Evolutionary conservation across 148 eudicot genomes (phyloP).

Genomic region (Rhododendron ferrugineum): DNA sequence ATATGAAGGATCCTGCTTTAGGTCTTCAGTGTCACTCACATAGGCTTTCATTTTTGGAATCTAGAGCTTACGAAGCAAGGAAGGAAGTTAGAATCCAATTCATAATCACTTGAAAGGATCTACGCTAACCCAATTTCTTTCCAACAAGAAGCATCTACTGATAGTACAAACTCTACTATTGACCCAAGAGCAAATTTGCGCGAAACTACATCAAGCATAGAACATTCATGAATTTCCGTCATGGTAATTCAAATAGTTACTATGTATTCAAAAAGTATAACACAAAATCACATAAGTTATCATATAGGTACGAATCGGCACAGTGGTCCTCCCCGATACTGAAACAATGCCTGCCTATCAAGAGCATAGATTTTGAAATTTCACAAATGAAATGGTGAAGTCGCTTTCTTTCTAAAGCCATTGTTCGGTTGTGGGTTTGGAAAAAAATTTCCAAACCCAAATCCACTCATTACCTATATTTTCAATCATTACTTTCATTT

Average conservation of each 20-base stretch:
- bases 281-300: neutral
- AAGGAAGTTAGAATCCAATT: constrained; percentile 30
- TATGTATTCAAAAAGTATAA: neutral
- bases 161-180: neutral
- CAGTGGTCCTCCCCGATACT: neutral
- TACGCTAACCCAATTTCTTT: neutral
- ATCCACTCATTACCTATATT: too few species aligned
- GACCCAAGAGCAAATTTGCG: neutral
- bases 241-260: too few species aligned
- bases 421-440: too few species aligned
- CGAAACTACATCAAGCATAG: too few species aligned
- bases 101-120: neutral
- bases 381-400: neutral
- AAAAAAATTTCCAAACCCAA: too few species aligned
- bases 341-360: neutral
- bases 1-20: constrained; percentile 82
- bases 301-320: neutral
- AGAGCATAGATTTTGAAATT: neutral
- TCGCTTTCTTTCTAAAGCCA: neutral
- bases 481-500: too few species aligned
- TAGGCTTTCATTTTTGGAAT: constrained; percentile 99
- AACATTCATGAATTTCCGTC: neutral
- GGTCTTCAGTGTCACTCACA: constrained; percentile 98
- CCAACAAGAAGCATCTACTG: neutral
- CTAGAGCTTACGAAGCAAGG: constrained; percentile 74